phyloP scores from a whole-genome alignment of 1,284 basidiomycete species.

The Bondarzewia mesenterica region DNA sequence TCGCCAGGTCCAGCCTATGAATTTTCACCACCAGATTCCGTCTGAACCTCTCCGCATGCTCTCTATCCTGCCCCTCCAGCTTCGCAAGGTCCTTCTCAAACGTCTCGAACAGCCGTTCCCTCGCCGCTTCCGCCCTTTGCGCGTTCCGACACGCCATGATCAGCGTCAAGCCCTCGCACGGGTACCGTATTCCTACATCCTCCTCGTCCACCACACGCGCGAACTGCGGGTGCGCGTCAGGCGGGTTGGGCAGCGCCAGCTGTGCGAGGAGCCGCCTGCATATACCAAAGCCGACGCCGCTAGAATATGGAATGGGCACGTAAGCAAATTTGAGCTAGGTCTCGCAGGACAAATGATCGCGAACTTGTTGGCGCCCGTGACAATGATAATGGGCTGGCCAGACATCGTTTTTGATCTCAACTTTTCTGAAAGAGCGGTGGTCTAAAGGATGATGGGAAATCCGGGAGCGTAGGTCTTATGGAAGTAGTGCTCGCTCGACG shows the following conservation, averaged over 20 bases:
- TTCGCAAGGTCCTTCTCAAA: constrained; percentile 45
- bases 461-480: no score
- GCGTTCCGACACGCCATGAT: constrained; percentile 77
- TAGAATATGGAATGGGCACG: constrained; percentile 22
- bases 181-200: constrained; percentile 10
- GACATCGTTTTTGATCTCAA: constrained; percentile 9
- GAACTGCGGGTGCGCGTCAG: constrained; percentile 42
- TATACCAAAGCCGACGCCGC: constrained; percentile 81
- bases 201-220: constrained; percentile 6
- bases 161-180: constrained; percentile 57
- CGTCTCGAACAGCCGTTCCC: constrained; percentile 39
- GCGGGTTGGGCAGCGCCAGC: constrained; percentile 42
- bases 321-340: background rate
- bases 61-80: constrained; percentile 26
- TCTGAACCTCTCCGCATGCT: constrained; percentile 49
- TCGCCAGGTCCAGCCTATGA: constrained; percentile 60
- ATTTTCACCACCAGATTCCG: constrained; percentile 56
- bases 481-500: no score
- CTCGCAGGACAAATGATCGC: constrained; percentile 13
- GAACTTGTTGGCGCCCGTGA: constrained; percentile 66
- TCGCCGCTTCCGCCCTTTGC: constrained; percentile 57
- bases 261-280: constrained; percentile 76
- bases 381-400: constrained; percentile 45
- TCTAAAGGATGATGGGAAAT: no score
- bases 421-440: background rate